phyloP scores from a whole-genome alignment of 768 basidiomycete species.

The Hortiboletus flavorubellus region DNA sequence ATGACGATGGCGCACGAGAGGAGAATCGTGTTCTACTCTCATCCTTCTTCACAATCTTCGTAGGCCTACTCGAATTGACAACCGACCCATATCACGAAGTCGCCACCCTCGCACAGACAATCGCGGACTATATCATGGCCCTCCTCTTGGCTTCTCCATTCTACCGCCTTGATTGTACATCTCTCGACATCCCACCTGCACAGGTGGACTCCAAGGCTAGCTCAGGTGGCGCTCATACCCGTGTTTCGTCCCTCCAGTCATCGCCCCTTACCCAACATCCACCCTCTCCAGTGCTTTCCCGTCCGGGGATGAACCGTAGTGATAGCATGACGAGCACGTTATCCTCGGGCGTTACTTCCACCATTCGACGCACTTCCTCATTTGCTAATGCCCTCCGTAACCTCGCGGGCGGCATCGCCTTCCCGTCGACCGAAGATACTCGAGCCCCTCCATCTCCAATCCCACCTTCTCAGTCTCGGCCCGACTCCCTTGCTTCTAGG shows the following conservation, averaged over 20 bases:
- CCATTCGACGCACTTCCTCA: conserved; percentile 73
- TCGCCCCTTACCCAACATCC: conserved; percentile 44
- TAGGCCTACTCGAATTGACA: conserved; percentile 83
- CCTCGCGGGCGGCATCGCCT: conserved; percentile 66
- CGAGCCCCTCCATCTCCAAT: conserved; percentile 37
- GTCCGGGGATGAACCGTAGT: conserved; percentile 51
- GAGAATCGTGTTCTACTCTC: conserved; percentile 82
- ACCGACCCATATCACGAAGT: conserved; percentile 94
- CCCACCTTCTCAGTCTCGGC: conserved; percentile 20
- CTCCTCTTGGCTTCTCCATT: conserved; percentile 89
- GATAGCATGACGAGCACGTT: conserved; percentile 63
- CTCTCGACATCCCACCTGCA: conserved; percentile 49
- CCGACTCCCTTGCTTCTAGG: conserved; percentile 44
- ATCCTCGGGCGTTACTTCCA: conserved; percentile 61
- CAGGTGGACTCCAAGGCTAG: conserved; percentile 37
- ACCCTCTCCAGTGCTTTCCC: conserved; percentile 43
- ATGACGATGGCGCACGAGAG: conserved; percentile 62
- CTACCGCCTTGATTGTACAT: conserved; percentile 63
- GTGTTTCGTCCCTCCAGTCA: conserved; percentile 49
- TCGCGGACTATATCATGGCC: conserved; percentile 90
- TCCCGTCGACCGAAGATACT: conserved; percentile 60
- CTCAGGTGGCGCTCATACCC: conserved; percentile 34
- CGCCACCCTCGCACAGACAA: conserved; percentile 83
- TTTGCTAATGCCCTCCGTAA: conserved; percentile 74
- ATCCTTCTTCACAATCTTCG: conserved; percentile 93